Evolutionary conservation across 495 filamentous ascomycete genomes (phyloP), one percentile per base, ranked within the genome.

Genomic region (Cudoniella acicularis): DNA sequence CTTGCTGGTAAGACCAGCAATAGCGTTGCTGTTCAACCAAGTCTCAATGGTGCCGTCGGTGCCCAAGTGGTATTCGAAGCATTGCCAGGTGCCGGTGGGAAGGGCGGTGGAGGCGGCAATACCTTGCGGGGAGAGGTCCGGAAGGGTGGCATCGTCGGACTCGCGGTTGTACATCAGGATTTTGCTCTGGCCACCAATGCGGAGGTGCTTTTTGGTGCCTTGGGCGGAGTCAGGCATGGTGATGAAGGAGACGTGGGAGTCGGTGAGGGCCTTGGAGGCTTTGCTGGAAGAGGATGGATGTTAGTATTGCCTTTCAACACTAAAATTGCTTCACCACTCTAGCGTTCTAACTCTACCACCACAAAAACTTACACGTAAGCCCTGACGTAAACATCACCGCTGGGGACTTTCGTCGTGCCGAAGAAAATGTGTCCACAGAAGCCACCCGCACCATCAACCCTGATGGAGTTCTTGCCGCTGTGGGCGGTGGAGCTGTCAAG

Each of bases 81-180:
- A 84, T 62, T 79, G 63, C 78, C 79, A 84, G 16, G 20, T 27
- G 50, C 70, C 70, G 23, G 79, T 72, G 13, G 78, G 75, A 43
- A 84, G 74, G 2, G 75, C 70, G 0, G 49, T 65, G 13, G 80
- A 82, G 24, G 79, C 67, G 9, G 79, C 77, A 42, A 81, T 76
- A 43, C 81, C 81, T 42, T 82, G 69, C 1, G 81, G 81, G 1
- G 79, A 82, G 40, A 83, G 76, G 54, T 83, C 78, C 2, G 81
- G 81, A 2, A 84, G 78, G 2, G 81, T 84, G n/a, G 79, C 79
- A 56, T 84, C 81, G 68, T 84, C 81, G 18, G 74, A 75, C 57
- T 84, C 81, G 67, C 80, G 79, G 72, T 84, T 84, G 73, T 76
- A 84, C 77, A 82, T 82, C 4, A 84, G 64, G 58, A 84, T 82